phyloP scores from a whole-genome alignment of 2,329 filamentous ascomycete species.

The Nannizzia gypsea region DNA sequence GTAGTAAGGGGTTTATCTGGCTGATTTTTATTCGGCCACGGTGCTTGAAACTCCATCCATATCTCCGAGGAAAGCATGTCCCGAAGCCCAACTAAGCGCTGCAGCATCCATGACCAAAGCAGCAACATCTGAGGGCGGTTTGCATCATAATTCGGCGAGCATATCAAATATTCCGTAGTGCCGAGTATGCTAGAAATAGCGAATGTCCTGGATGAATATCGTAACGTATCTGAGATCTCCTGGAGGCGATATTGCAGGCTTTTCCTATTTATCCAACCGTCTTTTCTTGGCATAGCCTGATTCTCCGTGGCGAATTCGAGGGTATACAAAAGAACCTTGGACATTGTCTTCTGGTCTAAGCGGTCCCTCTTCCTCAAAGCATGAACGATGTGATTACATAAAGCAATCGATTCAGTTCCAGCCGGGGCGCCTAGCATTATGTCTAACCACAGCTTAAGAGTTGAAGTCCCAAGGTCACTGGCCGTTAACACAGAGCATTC shows the following conservation, averaged over 20 bases:
- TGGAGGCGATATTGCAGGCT: conserved; percentile 6
- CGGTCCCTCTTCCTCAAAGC: background rate
- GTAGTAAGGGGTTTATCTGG: background rate
- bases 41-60: background rate
- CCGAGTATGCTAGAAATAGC: conserved; percentile 21
- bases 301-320: background rate
- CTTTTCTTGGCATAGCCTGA: background rate
- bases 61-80: background rate
- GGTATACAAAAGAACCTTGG: background rate
- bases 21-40: background rate
- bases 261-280: background rate
- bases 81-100: background rate
- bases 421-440: conserved; percentile 17
- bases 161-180: conserved; percentile 24
- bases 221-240: conserved; percentile 16
- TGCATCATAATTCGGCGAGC: conserved; percentile 15
- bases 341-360: background rate
- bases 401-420: conserved; percentile 13
- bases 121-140: conserved; percentile 17
- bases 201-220: conserved; percentile 17
- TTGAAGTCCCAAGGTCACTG: conserved; percentile 22
- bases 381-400: conserved; percentile 23
- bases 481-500: conserved; percentile 26
- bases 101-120: conserved; percentile 21
- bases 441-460: conserved; percentile 24